Base-by-base conservation (phyloP, 148 eudicot species). In the Rheum nobile region DNA sequence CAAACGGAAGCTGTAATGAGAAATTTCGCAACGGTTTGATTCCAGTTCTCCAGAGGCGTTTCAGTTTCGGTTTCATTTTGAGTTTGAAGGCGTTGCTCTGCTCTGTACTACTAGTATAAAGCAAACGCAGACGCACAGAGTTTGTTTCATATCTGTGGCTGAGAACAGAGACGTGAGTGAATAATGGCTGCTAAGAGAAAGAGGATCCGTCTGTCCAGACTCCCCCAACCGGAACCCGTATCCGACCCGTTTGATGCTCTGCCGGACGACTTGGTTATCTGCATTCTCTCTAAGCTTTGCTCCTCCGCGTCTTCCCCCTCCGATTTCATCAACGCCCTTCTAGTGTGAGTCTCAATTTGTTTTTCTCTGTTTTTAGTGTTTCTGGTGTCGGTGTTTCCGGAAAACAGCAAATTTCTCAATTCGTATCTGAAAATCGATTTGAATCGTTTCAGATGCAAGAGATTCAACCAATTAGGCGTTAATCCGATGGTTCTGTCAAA, bases 391-490 rank as follows among this genome's bases (percentile, higher is more conserved):
- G 0, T 43, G 1, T 26, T 42, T 71, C 10, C 44, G 11, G 10
- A 37, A n/a, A n/a, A n/a, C n/a, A n/a, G n/a, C n/a, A n/a, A n/a
- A n/a, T n/a, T n/a, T 28, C 19, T 67, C 19, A 46, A 44, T 13
- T 8, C 29, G 6, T 12, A 5, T 29, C n/a, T 63, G 67, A 31
- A 31, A 29, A 9, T 63, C 38, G 17, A 17, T 0, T 16, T 32
- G 8, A 65, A 16, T 14, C 39, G 22, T 65, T 65, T 73, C 83
- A 85, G 88, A 75, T 83, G 88, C 75, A 83, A 79, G 77, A 81
- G 88, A 63, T 69, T 85, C 72, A 81, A 83, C 71, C 72, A 75
- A 57, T 28, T 85, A 16, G 88, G 80, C 16, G 28, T 83, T 2
- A 38, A 79, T 41, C 86, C 75, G 16, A 10, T 76, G 76, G 86